Evolutionary conservation across 2,329 filamentous ascomycete species (phyloP), one percentile per base, ranked within the genome.

Genomic region (Didymella exigua): DNA sequence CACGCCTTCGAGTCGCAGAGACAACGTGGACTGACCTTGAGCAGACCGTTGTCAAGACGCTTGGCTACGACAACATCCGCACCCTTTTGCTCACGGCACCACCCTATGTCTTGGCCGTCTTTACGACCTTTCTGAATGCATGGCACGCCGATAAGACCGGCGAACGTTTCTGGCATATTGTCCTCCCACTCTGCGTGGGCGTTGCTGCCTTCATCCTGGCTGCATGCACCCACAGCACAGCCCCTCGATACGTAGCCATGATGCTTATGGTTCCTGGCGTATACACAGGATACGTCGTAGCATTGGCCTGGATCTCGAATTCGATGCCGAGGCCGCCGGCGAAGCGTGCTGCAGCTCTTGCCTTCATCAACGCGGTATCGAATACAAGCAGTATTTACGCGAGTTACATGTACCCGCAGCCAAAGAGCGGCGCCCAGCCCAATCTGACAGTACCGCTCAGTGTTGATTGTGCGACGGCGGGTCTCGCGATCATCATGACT

Each of bases 241-340:
- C 79, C 0, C 84, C 88, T 0, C 80, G 89, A 30, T 91, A 91
- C 59, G 74, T 88, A 8, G 80, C 85, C 26, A 90, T 91, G 82
- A 86, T 91, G 82, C 77, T 91, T 33, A 90, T 91, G 85, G 79
- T 82, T 36, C 74, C 77, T 0, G 83, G 85, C 0, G 77, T 88
- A 2, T 89, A 89, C 65, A 82, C 83, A 1, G 83, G 74, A 13
- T 76, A 76, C 49, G 88, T 89, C 0, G 86, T 90, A 1, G 81
- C 81, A 1, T 77, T 90, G 4, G 83, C 86, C 2, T 95, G 90
- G 90, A 91, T 93, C 60, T 86, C 83, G 41, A 90, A 89, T 69
- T 88, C 86, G 1, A 81, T 93, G 46, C 89, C 89, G 0, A 84
- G 89, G 5, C 90, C 90, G 3, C 88, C 89, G 0, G 86, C 89